Evolutionary conservation across 306 rosid species (phyloP).

Genomic region (Gynostemma pentaphyllum): DNA sequence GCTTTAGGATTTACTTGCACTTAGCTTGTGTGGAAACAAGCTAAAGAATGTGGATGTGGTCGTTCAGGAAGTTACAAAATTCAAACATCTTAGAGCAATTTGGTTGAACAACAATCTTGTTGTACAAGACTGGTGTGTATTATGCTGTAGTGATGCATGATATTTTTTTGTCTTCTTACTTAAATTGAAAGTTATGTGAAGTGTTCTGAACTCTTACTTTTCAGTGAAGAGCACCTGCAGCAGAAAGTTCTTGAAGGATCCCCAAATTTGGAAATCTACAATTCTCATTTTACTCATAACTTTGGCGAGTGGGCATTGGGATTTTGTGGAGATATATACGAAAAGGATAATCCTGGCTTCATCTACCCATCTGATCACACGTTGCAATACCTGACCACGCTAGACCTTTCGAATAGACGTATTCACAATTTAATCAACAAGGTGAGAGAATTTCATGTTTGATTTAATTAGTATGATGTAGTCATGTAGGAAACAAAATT

Average conservation of each 20-base stretch:
- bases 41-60: constrained; percentile 38
- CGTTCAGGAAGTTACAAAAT: constrained; percentile 52
- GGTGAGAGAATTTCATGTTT: constrained; percentile 23
- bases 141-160: not conserved
- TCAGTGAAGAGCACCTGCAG: constrained; percentile 41
- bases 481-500: not conserved
- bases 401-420: constrained; percentile 64
- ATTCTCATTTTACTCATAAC: constrained; percentile 53
- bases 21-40: constrained; percentile 74
- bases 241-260: constrained; percentile 33
- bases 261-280: constrained; percentile 62
- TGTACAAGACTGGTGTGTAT: constrained; percentile 33
- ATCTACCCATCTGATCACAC: constrained; percentile 25
- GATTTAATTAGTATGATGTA: not conserved
- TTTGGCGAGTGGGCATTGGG: constrained; percentile 79
- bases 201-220: constrained; percentile 7
- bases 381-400: constrained; percentile 40
- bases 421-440: constrained; percentile 55
- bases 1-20: constrained; percentile 60
- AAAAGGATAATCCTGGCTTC: constrained; percentile 57
- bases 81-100: constrained; percentile 59
- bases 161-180: not conserved
- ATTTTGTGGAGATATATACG: constrained; percentile 72
- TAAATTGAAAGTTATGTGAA: constrained; percentile 7
- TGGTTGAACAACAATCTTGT: constrained; percentile 76